A percentile compares a stretch with the other conserved stretches of the same genome.
Conservation (phyloP, 495 filamentous ascomycete species). For the Apodospora peruviana region DNA sequence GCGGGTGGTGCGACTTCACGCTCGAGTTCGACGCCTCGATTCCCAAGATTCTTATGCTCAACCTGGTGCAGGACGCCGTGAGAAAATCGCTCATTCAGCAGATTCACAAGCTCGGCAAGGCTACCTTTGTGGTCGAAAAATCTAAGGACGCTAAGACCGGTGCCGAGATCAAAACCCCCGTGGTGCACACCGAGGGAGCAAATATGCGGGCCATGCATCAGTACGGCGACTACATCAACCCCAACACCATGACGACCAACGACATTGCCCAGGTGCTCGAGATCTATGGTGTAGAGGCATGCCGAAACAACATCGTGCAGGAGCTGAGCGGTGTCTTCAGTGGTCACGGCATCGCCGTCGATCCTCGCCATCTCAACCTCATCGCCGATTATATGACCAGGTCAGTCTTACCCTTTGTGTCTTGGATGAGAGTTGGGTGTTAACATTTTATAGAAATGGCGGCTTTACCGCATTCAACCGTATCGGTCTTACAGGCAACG, state of each 20-base stretch:
- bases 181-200: conserved; percentile 74
- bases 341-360: conserved; percentile 88
- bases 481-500: conserved; percentile 73
- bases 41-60: conserved; percentile 89
- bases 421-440: no score
- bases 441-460: conserved; percentile 50
- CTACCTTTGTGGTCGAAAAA: conserved; percentile 61
- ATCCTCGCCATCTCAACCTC: conserved; percentile 87
- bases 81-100: conserved; percentile 79
- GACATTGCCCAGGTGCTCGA: conserved; percentile 79
- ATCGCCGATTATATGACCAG: conserved; percentile 94
- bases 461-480: conserved; percentile 87
- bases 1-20: conserved; percentile 70
- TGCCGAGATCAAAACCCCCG: conserved; percentile 34
- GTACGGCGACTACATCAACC: conserved; percentile 79
- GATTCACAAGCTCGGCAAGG: conserved; percentile 66
- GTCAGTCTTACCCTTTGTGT: no score
- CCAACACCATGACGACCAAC: conserved; percentile 84
- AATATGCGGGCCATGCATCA: conserved; percentile 88
- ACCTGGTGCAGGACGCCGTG: conserved; percentile 74
- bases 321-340: conserved; percentile 86
- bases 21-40: conserved; percentile 76
- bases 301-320: conserved; percentile 74
- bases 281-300: conserved; percentile 90
- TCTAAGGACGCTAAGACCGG: conserved; percentile 43